phyloP scores from a whole-genome alignment of 208 protist genomes.

The Leishmania aethiopica region DNA sequence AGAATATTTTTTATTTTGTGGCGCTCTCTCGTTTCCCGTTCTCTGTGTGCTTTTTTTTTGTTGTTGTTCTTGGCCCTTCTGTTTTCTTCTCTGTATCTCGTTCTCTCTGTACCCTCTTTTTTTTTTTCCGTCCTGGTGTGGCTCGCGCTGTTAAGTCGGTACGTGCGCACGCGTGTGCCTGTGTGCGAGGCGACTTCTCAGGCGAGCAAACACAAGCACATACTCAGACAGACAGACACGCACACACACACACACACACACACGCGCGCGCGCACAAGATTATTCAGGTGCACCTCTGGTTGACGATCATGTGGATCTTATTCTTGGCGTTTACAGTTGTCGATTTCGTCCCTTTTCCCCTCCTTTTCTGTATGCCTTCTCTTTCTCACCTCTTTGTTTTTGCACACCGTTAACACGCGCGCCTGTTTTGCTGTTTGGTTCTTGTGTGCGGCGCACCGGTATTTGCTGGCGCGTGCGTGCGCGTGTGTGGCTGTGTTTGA shows the following conservation, averaged over 20 bases:
- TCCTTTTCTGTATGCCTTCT: neutral
- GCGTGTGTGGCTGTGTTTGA: neutral
- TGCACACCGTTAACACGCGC: neutral
- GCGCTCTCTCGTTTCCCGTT: neutral
- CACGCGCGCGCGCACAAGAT: neutral
- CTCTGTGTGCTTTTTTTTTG: slow-evolving; percentile 1
- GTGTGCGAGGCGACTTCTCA: neutral
- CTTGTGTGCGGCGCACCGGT: neutral
- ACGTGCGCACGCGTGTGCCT: neutral
- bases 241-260: neutral
- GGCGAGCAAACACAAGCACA: neutral
- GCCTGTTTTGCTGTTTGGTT: neutral
- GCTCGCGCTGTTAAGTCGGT: neutral
- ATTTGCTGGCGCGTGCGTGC: neutral
- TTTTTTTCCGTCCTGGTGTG: neutral
- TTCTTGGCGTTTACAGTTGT: neutral
- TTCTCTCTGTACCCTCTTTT: slow-evolving; percentile 8
- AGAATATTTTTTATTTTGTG: no score
- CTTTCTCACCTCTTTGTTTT: neutral
- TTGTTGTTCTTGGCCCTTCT: neutral
- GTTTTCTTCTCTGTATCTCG: neutral
- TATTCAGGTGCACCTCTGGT: neutral
- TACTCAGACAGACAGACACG: neutral
- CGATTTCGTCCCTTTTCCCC: neutral
- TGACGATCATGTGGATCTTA: neutral